phyloP scores from a whole-genome alignment of 1,284 basidiomycete species.

The Apiotrichum domesticum region DNA sequence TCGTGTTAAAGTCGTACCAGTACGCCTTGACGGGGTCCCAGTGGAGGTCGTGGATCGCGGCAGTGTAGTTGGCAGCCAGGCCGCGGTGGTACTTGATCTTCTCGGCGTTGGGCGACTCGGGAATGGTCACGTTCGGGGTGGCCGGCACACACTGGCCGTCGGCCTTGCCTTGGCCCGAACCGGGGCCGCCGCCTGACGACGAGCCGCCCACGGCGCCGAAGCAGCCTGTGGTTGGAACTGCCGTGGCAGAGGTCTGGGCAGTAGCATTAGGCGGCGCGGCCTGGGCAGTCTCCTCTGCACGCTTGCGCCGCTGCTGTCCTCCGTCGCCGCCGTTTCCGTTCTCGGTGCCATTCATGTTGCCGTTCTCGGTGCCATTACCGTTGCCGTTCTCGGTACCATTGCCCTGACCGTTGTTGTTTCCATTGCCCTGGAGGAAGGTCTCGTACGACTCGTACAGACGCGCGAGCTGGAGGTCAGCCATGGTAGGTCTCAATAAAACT shows the following conservation, averaged over 20 bases:
- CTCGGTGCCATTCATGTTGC: too few species aligned
- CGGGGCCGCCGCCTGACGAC: neutral
- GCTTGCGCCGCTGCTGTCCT: too few species aligned
- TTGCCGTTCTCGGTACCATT: too few species aligned
- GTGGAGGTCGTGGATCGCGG: conserved; percentile 72
- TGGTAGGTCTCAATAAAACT: conserved; percentile 31
- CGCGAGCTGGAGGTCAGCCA: conserved; percentile 50
- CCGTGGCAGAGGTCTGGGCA: neutral
- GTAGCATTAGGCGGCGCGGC: too few species aligned
- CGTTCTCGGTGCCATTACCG: too few species aligned
- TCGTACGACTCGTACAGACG: conserved; percentile 54
- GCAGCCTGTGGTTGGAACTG: neutral
- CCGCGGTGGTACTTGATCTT: conserved; percentile 54
- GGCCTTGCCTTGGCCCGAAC: neutral
- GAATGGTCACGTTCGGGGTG: neutral
- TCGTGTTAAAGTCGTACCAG: conserved; percentile 67
- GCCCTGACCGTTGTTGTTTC: too few species aligned
- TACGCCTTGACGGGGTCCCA: conserved; percentile 77
- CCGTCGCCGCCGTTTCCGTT: too few species aligned
- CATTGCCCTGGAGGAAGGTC: neutral
- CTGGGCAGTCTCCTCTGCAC: too few species aligned
- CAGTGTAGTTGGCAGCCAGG: conserved; percentile 57
- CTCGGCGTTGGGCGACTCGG: conserved; percentile 1
- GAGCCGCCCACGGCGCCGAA: neutral
- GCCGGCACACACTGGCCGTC: neutral